Conservation (phyloP, 129 eudicot species). For the Ambrosia trifida region DNA sequence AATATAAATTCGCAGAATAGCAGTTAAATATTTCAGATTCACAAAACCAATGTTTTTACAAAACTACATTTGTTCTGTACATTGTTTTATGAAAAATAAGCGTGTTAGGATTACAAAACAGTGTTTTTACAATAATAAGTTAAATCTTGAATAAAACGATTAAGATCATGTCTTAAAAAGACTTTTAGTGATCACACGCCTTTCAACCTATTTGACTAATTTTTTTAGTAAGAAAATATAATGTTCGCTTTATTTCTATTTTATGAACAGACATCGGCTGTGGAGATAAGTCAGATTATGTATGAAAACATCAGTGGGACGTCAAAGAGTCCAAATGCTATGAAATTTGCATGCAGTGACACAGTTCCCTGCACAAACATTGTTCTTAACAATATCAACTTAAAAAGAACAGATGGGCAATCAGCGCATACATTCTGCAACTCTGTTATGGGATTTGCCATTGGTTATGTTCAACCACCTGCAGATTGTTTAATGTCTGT, state of each 20-base stretch:
- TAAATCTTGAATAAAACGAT: neutral
- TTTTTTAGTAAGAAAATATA: neutral
- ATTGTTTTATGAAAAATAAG: too few relatives aligned
- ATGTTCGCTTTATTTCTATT: neutral
- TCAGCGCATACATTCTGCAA: slow-evolving; percentile 65
- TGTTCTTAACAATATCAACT: slow-evolving; percentile 63
- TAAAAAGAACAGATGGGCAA: slow-evolving; percentile 59
- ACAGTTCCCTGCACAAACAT: slow-evolving; percentile 77
- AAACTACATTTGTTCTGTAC: too few relatives aligned
- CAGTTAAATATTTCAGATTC: too few relatives aligned
- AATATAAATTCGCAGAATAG: too few relatives aligned
- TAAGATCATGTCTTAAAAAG: neutral
- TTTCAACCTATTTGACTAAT: neutral
- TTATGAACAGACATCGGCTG: slow-evolving; percentile 66
- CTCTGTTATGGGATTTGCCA: slow-evolving; percentile 61
- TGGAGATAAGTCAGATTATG: slow-evolving; percentile 80
- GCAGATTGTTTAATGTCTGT: slow-evolving; percentile 69
- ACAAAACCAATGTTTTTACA: too few relatives aligned
- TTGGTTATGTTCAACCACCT: slow-evolving; percentile 63
- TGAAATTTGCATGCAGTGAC: slow-evolving; percentile 88
- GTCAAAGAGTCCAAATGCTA: slow-evolving; percentile 60
- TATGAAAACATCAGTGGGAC: slow-evolving; percentile 81
- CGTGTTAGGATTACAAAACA: too few relatives aligned
- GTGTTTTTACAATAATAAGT: neutral
- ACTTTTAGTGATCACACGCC: neutral